phyloP scores from a whole-genome alignment of 2,329 filamentous ascomycete genomes.

The Didymosphaeria variabile region DNA sequence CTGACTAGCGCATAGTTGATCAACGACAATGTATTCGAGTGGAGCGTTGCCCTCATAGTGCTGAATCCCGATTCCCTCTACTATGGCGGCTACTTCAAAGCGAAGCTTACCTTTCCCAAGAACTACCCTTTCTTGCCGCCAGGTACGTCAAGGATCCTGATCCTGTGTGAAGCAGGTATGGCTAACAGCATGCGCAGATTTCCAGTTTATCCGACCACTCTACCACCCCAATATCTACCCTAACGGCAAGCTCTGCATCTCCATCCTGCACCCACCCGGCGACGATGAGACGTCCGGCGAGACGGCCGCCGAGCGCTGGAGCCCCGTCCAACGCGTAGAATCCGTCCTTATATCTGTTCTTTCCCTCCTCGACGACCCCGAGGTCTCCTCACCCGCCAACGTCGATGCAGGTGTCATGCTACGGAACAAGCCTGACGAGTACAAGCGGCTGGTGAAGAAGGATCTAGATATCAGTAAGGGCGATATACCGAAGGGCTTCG shows the following conservation, averaged over 20 bases:
- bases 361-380: slow-evolving; percentile 90
- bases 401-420: slow-evolving; percentile 91
- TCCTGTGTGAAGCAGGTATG: not conserved
- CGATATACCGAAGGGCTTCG: slow-evolving; percentile 81
- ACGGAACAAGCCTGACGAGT: slow-evolving; percentile 74
- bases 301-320: slow-evolving; percentile 89
- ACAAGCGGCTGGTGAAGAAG: slow-evolving; percentile 73
- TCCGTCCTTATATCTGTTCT: slow-evolving; percentile 93
- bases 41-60: slow-evolving; percentile 89
- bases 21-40: slow-evolving; percentile 84
- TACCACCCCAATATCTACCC: slow-evolving; percentile 94
- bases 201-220: slow-evolving; percentile 82
- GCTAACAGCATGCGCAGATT: slow-evolving; percentile 60
- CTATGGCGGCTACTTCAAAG: slow-evolving; percentile 92
- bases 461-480: slow-evolving; percentile 77
- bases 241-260: slow-evolving; percentile 93
- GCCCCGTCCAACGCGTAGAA: slow-evolving; percentile 91
- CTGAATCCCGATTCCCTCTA: slow-evolving; percentile 92
- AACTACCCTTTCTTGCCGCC: slow-evolving; percentile 93
- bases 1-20: slow-evolving; percentile 65
- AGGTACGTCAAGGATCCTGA: slow-evolving; percentile 49
- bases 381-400: slow-evolving; percentile 92
- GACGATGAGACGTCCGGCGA: slow-evolving; percentile 95
- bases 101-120: slow-evolving; percentile 83
- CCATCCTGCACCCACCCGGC: slow-evolving; percentile 90